phyloP scores from a whole-genome alignment of 1,284 basidiomycete genomes.

The Exobasidium rhododendri region DNA sequence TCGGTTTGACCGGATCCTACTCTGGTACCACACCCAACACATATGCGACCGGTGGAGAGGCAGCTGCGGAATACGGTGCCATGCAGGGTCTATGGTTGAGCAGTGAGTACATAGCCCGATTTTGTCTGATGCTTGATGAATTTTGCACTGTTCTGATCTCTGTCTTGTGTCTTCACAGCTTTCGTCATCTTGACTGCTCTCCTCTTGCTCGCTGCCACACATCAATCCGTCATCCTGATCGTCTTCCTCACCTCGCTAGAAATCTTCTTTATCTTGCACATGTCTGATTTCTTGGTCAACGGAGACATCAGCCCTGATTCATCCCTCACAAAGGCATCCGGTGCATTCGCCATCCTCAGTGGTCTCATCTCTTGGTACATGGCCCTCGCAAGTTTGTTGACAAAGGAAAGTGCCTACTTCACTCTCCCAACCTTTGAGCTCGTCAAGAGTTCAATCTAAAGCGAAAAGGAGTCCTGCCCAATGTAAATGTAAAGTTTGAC shows the following conservation, averaged over 20 bases:
- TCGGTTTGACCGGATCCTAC: neutral
- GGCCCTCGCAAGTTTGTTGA: neutral
- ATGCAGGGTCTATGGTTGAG: conserved; percentile 6
- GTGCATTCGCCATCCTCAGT: neutral
- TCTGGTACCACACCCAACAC: neutral
- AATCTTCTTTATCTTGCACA: conserved; percentile 5
- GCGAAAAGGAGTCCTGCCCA: too few species aligned
- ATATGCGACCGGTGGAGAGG: too few species aligned
- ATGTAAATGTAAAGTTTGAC: too few species aligned
- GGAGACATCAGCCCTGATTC: neutral
- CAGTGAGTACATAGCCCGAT: too few species aligned
- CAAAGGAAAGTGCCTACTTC: conserved; percentile 4
- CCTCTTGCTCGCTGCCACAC: conserved; percentile 3
- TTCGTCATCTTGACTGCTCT: neutral
- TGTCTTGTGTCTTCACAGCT: too few species aligned
- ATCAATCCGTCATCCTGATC: conserved; percentile 2
- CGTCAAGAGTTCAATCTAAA: too few species aligned
- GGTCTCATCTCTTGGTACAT: conserved; percentile 9
- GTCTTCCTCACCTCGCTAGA: neutral
- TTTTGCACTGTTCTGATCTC: neutral
- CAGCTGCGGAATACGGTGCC: too few species aligned
- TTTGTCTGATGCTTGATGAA: too few species aligned
- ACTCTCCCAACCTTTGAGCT: conserved; percentile 1
- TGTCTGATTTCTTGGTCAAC: neutral
- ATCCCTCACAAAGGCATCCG: conserved; percentile 3